Percentiles rank a stretch among this genome's conserved stretches.
phyloP scores from a whole-genome alignment of 2,329 filamentous ascomycete genomes.

The Ustulina deusta region DNA sequence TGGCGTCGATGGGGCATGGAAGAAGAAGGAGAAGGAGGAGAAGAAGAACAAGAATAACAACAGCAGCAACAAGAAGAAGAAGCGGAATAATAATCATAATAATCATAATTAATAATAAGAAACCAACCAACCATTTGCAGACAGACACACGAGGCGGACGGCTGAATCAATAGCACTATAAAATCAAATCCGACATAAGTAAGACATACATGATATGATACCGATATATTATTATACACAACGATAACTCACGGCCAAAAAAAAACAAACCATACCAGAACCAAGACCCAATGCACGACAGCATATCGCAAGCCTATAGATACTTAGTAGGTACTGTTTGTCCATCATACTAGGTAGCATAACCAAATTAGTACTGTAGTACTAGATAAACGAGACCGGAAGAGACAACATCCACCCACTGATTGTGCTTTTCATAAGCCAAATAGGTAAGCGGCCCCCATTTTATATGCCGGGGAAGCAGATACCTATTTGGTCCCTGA shows the following conservation, averaged over 20 bases:
- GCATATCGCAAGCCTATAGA: slow-evolving; percentile 7
- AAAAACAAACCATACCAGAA: slow-evolving; percentile 6
- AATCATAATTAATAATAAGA: neutral
- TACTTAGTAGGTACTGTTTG: neutral
- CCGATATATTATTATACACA: neutral
- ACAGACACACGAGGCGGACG: neutral
- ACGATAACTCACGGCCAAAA: neutral
- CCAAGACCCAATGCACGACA: slow-evolving; percentile 28
- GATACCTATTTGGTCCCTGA: slow-evolving; percentile 29
- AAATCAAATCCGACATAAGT: neutral
- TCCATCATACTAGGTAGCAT: neutral
- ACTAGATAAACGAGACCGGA: slow-evolving; percentile 11
- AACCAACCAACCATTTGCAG: neutral
- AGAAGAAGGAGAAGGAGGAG: neutral
- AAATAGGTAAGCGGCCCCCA: slow-evolving; percentile 6
- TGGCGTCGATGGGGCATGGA: neutral
- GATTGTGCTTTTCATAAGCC: neutral
- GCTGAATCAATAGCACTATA: neutral
- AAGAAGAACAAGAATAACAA: neutral
- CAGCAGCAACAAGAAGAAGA: neutral
- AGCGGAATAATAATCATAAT: neutral
- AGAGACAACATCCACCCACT: neutral
- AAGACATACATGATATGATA: neutral
- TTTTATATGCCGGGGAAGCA: neutral
- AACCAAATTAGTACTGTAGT: neutral